Percentiles rank a stretch among this genome's conserved stretches.
Conservation (phyloP, 2,329 filamentous ascomycete species). For the Diaporthe vaccinii region DNA sequence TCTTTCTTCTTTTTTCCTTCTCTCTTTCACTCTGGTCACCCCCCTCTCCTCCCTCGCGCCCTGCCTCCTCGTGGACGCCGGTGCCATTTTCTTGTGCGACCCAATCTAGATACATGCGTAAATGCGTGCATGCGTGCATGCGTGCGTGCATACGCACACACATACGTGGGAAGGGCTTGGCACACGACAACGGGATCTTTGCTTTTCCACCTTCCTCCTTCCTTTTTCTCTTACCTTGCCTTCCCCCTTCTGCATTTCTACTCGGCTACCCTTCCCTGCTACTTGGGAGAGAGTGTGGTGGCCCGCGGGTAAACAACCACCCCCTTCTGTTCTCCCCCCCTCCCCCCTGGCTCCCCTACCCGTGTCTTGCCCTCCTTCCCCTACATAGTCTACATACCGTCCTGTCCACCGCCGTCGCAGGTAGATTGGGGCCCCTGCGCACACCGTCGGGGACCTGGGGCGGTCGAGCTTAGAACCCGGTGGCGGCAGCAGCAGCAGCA, state of each 20-base stretch:
- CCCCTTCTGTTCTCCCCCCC: background rate
- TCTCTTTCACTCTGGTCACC: background rate
- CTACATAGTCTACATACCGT: background rate
- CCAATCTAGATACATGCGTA: background rate
- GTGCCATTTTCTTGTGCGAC: background rate
- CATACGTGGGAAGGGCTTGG: background rate
- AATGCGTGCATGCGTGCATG: conserved; percentile 6
- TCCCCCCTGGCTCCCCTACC: background rate
- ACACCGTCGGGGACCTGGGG: conserved; percentile 12
- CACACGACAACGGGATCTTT: conserved; percentile 25
- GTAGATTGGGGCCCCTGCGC: conserved; percentile 14
- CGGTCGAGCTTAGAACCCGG: conserved; percentile 23
- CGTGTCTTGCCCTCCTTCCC: conserved; percentile 12
- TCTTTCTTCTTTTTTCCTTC: background rate
- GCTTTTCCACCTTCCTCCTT: conserved; percentile 25
- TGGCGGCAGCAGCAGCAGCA: background rate
- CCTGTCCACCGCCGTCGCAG: conserved; percentile 25
- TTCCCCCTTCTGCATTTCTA: conserved; percentile 8
- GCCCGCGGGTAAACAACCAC: background rate
- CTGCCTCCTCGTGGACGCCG: background rate
- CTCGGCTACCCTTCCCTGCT: conserved; percentile 17
- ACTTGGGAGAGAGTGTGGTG: background rate
- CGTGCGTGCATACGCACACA: background rate
- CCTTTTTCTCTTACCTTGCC: background rate
- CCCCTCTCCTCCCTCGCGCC: background rate